phyloP scores from a whole-genome alignment of 805 yeast genomes.

The Monosporozyma servazzii region DNA sequence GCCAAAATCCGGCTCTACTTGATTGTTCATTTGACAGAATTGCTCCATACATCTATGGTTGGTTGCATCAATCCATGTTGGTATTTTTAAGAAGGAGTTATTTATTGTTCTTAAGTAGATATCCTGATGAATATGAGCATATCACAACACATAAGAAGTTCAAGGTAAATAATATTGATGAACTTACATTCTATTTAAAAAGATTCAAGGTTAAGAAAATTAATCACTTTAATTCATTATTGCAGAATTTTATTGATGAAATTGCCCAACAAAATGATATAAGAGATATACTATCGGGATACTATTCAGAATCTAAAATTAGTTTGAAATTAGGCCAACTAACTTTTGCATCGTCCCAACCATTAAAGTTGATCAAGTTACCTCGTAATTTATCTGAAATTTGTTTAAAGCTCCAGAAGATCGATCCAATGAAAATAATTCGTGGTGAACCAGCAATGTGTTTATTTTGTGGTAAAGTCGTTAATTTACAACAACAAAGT shows the following conservation, averaged over 20 bases:
- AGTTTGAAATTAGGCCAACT: neutral
- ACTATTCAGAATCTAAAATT: neutral
- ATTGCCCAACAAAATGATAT: neutral
- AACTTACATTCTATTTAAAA: conserved; percentile 1
- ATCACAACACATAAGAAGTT: neutral
- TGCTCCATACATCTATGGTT: neutral
- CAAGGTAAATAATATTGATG: neutral
- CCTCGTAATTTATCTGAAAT: conserved; percentile 10
- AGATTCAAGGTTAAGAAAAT: neutral
- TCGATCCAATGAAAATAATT: conserved; percentile 27
- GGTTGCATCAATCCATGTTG: conserved; percentile 8
- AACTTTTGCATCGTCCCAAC: conserved; percentile 3
- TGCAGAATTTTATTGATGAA: neutral
- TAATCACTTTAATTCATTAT: neutral
- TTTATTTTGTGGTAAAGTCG: conserved; percentile 63
- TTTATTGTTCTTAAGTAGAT: conserved; percentile 10
- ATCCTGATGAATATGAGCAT: conserved; percentile 5
- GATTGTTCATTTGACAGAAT: neutral
- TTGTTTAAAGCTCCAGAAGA: conserved; percentile 10
- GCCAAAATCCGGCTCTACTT: neutral
- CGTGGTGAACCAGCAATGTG: conserved; percentile 73
- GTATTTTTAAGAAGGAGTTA: conserved; percentile 15
- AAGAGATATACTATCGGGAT: neutral
- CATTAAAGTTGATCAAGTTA: conserved; percentile 6
- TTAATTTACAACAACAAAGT: conserved; percentile 56